Evolutionary conservation across 495 filamentous ascomycete species (phyloP), one percentile per base, ranked within the genome.

Genomic region (Penicillium flavigenum): DNA sequence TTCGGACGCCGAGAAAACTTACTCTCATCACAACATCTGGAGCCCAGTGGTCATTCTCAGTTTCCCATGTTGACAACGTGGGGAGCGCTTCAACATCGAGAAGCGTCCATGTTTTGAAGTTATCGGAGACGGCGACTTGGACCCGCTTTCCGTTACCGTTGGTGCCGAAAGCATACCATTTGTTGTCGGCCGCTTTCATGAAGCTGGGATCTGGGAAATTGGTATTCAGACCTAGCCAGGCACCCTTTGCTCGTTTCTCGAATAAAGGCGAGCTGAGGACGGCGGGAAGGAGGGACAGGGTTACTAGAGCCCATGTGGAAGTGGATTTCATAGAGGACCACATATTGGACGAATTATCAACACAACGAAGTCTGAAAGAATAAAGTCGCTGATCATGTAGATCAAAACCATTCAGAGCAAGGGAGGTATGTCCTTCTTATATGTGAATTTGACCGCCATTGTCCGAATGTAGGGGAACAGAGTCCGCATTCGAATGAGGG

Each of bases 81-180:
- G 74, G 72, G 14, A 78, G 62, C 2, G 70, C 74, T 42, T 78
- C 76, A 1, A 68, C 60, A 48, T 76, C 66, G 14, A 78, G 57
- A 5, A 73, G 54, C 2, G 54, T 68, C 75, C 75, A 78, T 1
- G 68, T 51, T 5, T 48, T 43, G 51, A 76, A 76, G 50, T 76
- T 69, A 0, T 60, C 24, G 0, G 74, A 77, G 3, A 39, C 48
- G 0, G 76, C 76, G 19, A 77, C 68, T 42, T 74, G 74, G 9
- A 75, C 60, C 11, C 64, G 65, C 14, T 68, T 63, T 42, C 63
- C 69, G 47, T 69, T 71, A 5, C 64, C 58, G 16, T 75, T 75
- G 6, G 71, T 76, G n/a, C 65, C 72, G 56, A 72, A 76, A n/a
- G 71, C 73, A 56, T 74, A 76, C 72, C 72, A 74, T 24, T 56